Percentiles rank a stretch among this genome's conserved stretches.
These are phyloP conservation scores for Pestalotiopsis fici DNA, from an alignment of 2,329 filamentous ascomycete genomes.

Conservation along the genomic window DNA sequence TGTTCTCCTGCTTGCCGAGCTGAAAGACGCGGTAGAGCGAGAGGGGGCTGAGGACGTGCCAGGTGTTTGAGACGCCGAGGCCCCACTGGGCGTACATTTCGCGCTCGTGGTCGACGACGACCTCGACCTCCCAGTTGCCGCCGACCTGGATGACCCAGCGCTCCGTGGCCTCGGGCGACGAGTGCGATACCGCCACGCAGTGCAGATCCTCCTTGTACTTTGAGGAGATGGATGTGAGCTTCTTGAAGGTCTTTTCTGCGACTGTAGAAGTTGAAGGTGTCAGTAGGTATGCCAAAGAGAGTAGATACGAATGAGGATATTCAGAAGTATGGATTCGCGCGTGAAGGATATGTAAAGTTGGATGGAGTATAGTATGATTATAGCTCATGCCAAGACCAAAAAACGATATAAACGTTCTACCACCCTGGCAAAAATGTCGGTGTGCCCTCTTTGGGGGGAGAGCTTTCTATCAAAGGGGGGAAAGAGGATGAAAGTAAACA, in stretches of 20 bases:
- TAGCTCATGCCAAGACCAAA: background rate
- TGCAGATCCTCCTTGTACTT: constrained; percentile 47
- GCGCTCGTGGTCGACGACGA: constrained; percentile 62
- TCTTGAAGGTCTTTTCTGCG: constrained; percentile 66
- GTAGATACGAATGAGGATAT: background rate
- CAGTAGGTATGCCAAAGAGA: background rate
- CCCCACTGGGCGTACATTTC: constrained; percentile 67
- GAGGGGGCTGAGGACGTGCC: constrained; percentile 62
- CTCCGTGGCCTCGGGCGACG: constrained; percentile 51
- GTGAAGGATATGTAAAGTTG: too few species aligned
- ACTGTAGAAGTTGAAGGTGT: constrained; percentile 41
- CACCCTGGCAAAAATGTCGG: background rate
- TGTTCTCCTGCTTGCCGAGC: constrained; percentile 62
- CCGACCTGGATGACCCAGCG: constrained; percentile 58
- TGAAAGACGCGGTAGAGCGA: constrained; percentile 59
- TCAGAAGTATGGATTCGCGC: background rate
- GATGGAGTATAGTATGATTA: background rate
- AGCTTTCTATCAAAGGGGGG: background rate
- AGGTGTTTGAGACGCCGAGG: constrained; percentile 59
- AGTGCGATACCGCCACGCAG: constrained; percentile 67
- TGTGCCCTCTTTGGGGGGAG: too few species aligned
- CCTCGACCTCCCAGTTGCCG: constrained; percentile 56
- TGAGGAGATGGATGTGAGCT: constrained; percentile 52
- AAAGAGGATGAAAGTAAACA: background rate
- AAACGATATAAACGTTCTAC: background rate